phyloP scores from a whole-genome alignment of 1,284 basidiomycete genomes.

The Moniliophthora roreri region DNA sequence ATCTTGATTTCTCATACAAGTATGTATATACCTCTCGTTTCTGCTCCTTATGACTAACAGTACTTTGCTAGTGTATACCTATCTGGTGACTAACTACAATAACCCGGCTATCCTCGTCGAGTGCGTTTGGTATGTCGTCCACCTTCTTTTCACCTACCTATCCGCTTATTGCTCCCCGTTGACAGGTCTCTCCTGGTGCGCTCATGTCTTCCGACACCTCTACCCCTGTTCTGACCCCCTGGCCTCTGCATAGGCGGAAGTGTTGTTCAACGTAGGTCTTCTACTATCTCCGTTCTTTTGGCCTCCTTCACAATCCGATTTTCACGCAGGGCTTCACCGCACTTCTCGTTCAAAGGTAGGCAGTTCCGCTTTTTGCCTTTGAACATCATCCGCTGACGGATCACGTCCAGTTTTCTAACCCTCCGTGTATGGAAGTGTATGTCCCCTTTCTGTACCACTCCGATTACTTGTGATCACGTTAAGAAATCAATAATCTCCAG shows the following conservation, averaged over 20 bases:
- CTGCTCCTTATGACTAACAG: neutral
- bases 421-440: constrained; percentile 3
- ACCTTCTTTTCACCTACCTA: too few relatives aligned
- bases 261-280: constrained; percentile 5
- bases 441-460: too few relatives aligned
- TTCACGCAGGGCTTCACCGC: constrained; percentile 5
- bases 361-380: too few relatives aligned
- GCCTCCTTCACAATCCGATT: neutral
- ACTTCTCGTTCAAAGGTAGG: constrained; percentile 6
- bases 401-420: constrained; percentile 2
- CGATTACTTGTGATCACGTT: neutral
- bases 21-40: neutral
- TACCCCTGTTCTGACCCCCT: neutral
- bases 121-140: neutral
- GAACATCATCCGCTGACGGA: neutral
- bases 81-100: neutral
- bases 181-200: constrained; percentile 7
- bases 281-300: neutral
- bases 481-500: neutral
- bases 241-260: constrained; percentile 1
- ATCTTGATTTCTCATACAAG: constrained; percentile 3
- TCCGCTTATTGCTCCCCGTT: neutral
- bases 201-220: neutral
- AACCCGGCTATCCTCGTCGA: neutral
- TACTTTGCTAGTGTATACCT: constrained; percentile 2